Base-by-base conservation (phyloP, 768 basidiomycete species). In the Guyanaporus albipodus region DNA sequence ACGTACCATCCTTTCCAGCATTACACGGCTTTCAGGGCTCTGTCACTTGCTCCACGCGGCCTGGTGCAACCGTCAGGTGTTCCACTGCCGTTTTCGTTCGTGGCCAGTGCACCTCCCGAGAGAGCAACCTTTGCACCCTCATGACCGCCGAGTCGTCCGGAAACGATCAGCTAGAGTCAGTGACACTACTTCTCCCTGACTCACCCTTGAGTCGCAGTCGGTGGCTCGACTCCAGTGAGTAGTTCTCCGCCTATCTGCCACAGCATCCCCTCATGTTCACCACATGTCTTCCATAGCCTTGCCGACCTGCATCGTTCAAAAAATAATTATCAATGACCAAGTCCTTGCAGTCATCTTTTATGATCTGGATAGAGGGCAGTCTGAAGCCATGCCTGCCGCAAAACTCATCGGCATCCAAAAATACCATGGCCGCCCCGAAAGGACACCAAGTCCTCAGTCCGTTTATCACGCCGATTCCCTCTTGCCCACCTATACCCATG, bases 151-250 rank as follows among this genome's bases (percentile, higher is more conserved):
- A 78, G 22, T 63, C 78, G 24, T 67, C 73, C 52, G 69, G 68
- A 47, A 72, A 72, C 50, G 72, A 75, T 42, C 49, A 59, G 14
- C 61, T 76, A 50, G 75, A 78, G 42, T 73, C 69, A 34, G 72
- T 78, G 2, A 74, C 77, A 52, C 76, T 79, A 42, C 64, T 74
- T 46, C 70, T 89, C 38, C 85, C 87, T 34, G 85, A 87, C 49
- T 86, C 85, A 18, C 64, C 72, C 14, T 69, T 90, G 39, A 79
- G 63, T 57, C 72, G 79, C 48, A 85, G 85, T 64, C 76, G 83
- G 48, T 85, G 85, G 86, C 71, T 84, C 52, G 82, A 84, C 60
- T 64, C 75, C 51, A 67, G 85, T 87, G 60, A 64, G 85, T 75
- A 47, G 38, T 45, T 48, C 38, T 33, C 37, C 22, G 19, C 53